Base-by-base conservation (phyloP, 1,139 yeast genomes). In the Blastobotrys proliferans region DNA sequence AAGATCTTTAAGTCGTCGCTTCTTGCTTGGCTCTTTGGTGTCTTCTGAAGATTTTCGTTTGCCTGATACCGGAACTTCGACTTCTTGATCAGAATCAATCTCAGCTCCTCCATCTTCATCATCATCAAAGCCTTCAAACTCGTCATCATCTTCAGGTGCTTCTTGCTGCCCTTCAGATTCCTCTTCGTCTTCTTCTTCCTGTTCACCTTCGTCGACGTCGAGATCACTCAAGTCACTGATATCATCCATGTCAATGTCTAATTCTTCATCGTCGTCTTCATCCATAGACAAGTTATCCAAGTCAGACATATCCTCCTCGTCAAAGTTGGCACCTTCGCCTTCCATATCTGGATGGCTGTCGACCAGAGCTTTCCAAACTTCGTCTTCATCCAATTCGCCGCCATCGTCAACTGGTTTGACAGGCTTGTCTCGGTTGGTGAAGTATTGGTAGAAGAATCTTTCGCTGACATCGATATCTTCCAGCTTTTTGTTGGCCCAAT, bases 341-440 rank as follows among this genome's bases (percentile, higher is more conserved):
- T 83, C 95, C 44, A 84, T 79, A 44, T 83, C 95, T 0, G 95
- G 95, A 53, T 78, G 78, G 33, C 94, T 83, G 57, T 81, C 77
- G 28, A 88, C 95, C 59, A 88, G 72, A 0, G 96, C 97, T 55
- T 79, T 70, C 96, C 96, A 88, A 33, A 87, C 85, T 50, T 82
- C 88, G 37, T 80, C 94, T 57, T 88, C 95, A 25, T 71, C 83
- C 48, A 67, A 69, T 56, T 73, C 76, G 11, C 50, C 52, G 3
- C 22, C 45, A 10, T 26, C 47, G 27, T 47, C 41, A 61, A 38
- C 44, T 28, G 46, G 49, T 46, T 48, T 47, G 41, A 47, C 48
- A 16, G 47, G 69, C 55, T 75, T 74, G 41, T 68, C 69, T 60
- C 83, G 81, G 27, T 76, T 70, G 22, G 80, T 72, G 66, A 92